phyloP scores from a whole-genome alignment of 2,329 filamentous ascomycete genomes.

The Dothideomycetidae sp. region DNA sequence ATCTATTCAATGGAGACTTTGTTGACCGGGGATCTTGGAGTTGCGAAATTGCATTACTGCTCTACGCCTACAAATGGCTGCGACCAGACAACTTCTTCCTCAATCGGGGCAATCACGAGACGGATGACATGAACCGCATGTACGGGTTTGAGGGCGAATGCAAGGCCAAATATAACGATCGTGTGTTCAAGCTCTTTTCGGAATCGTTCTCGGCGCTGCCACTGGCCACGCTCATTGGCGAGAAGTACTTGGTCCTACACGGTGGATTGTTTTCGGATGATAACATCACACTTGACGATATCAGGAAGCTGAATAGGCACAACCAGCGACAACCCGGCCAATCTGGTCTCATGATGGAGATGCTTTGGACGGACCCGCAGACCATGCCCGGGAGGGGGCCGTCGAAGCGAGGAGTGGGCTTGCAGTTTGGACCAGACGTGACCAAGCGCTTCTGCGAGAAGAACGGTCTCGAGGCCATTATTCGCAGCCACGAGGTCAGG shows the following conservation, averaged over 20 bases:
- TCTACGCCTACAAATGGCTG: conserved; percentile 96
- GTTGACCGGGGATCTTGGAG: conserved; percentile 97
- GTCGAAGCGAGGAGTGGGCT: conserved; percentile 88
- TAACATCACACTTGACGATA: conserved; percentile 80
- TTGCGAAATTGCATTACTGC: conserved; percentile 80
- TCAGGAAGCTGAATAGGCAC: conserved; percentile 82
- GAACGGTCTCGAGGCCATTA: conserved; percentile 87
- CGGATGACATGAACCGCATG: conserved; percentile 96
- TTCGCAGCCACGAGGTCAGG: conserved; percentile 91
- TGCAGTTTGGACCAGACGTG: conserved; percentile 93
- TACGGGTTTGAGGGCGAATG: conserved; percentile 98
- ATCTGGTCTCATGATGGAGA: conserved; percentile 97
- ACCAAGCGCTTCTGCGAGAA: conserved; percentile 94
- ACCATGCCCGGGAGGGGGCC: conserved; percentile 71
- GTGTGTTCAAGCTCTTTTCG: conserved; percentile 91
- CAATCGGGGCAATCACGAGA: conserved; percentile 97
- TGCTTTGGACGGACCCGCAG: conserved; percentile 98
- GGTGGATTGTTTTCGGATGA: conserved; percentile 95
- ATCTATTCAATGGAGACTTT: conserved; percentile 97
- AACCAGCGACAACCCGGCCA: conserved; percentile 87
- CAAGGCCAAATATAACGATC: conserved; percentile 94
- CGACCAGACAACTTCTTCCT: conserved; percentile 74
- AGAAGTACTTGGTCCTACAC: conserved; percentile 83
- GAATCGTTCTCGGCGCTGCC: conserved; percentile 94
- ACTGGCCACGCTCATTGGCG: conserved; percentile 78